Evolutionary conservation across 1,284 basidiomycete genomes (phyloP).

Genomic region (Pisolithus thermaeus): DNA sequence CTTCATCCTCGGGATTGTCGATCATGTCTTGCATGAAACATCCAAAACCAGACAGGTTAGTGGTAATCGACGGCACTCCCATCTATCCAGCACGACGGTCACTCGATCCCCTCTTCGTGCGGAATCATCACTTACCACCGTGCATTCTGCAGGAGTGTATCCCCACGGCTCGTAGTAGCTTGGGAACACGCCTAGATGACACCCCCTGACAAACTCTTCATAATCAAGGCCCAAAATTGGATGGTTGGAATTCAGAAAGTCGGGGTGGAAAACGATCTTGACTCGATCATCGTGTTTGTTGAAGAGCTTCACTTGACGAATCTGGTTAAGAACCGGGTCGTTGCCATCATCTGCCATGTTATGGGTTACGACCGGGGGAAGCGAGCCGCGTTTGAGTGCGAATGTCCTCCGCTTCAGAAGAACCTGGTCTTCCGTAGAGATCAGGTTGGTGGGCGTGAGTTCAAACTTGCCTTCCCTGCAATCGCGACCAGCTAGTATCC

Average conservation of each 20-base stretch:
- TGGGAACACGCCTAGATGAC: slow-evolving; percentile 97
- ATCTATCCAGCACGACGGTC: slow-evolving; percentile 47
- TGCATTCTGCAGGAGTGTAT: slow-evolving; percentile 82
- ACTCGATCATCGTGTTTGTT: slow-evolving; percentile 81
- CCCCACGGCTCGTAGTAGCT: slow-evolving; percentile 96
- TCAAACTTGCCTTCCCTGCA: slow-evolving; percentile 71
- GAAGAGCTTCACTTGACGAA: slow-evolving; percentile 90
- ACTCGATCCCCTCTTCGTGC: slow-evolving; percentile 4
- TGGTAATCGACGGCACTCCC: slow-evolving; percentile 97
- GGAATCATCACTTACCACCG: slow-evolving; percentile 50
- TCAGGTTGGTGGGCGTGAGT: slow-evolving; percentile 69
- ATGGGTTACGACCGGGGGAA: slow-evolving; percentile 93
- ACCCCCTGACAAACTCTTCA: slow-evolving; percentile 97
- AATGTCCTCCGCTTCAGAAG: slow-evolving; percentile 94
- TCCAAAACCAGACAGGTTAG: slow-evolving; percentile 95
- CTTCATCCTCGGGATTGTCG: slow-evolving; percentile 81
- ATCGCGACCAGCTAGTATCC: slow-evolving; percentile 6
- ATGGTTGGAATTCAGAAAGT: slow-evolving; percentile 97
- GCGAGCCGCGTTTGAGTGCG: slow-evolving; percentile 88
- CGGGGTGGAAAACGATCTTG: slow-evolving; percentile 97
- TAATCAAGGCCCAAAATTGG: slow-evolving; percentile 96
- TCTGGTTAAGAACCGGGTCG: slow-evolving; percentile 94
- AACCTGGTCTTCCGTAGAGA: slow-evolving; percentile 93
- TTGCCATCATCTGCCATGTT: slow-evolving; percentile 94
- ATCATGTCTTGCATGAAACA: slow-evolving; percentile 99